A percentile compares a stretch with the other conserved stretches of the same genome.
These are phyloP conservation scores for Cyclotella atomus DNA, from an alignment of 108 stramenopile species.

Conservation along the genomic window DNA sequence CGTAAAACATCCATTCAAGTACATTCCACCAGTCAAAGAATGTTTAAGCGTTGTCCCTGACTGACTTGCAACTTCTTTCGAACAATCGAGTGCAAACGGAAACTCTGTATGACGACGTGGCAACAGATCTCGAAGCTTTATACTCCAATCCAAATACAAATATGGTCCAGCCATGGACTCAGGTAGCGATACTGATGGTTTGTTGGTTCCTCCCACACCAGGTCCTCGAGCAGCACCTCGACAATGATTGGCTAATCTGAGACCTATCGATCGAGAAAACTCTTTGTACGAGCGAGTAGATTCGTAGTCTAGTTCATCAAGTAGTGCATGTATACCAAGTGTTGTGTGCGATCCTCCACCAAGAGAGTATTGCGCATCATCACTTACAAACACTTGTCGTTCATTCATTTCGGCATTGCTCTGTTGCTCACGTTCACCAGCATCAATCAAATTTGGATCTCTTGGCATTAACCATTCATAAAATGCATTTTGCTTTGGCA, in stretches of 20 bases:
- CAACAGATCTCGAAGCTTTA: conserved; percentile 63
- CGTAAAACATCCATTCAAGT: conserved; percentile 55
- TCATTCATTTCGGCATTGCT: conserved; percentile 1
- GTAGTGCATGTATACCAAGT: conserved; percentile 51
- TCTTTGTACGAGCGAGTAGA: conserved; percentile 77
- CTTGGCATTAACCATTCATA: conserved; percentile 43
- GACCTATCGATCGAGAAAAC: conserved; percentile 54
- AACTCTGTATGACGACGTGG: conserved; percentile 66
- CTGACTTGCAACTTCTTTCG: conserved; percentile 66
- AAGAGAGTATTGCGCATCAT: conserved; percentile 24
- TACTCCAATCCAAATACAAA: conserved; percentile 72
- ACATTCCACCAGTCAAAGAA: conserved; percentile 61
- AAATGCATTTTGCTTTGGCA: conserved; percentile 34
- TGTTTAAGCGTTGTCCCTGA: conserved; percentile 68
- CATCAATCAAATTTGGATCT: conserved; percentile 22
- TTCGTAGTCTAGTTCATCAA: conserved; percentile 75
- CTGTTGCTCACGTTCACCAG: not conserved
- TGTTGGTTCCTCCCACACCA: conserved; percentile 13
- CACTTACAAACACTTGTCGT: conserved; percentile 6
- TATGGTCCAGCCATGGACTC: conserved; percentile 57
- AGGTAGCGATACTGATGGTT: conserved; percentile 32
- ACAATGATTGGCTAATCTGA: conserved; percentile 60
- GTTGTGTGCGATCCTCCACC: conserved; percentile 44
- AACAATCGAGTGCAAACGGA: conserved; percentile 75
- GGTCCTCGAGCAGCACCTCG: conserved; percentile 19